phyloP scores from a whole-genome alignment of 2,329 filamentous ascomycete genomes.

The Cladosporium sp. region DNA sequence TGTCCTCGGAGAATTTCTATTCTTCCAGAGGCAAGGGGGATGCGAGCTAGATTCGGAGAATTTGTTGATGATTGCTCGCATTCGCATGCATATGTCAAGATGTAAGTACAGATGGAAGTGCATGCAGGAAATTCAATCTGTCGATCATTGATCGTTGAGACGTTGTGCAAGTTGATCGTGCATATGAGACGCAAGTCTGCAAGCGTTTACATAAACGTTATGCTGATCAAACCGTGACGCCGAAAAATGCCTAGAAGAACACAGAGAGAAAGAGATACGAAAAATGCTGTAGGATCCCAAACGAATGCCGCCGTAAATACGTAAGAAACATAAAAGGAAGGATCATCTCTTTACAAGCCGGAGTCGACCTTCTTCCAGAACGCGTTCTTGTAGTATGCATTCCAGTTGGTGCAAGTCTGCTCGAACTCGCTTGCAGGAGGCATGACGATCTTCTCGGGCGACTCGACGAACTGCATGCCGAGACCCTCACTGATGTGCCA shows the following conservation, averaged over 20 bases:
- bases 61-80: background rate
- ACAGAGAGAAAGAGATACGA: background rate
- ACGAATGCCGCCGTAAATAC: slow-evolving; percentile 1
- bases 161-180: background rate
- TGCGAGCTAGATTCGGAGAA: background rate
- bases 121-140: background rate
- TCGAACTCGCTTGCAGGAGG: slow-evolving; percentile 23
- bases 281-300: background rate
- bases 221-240: background rate
- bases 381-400: slow-evolving; percentile 21
- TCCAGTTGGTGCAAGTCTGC: slow-evolving; percentile 29
- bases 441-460: slow-evolving; percentile 23
- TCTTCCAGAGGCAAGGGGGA: background rate
- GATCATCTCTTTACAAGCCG: slow-evolving; percentile 23
- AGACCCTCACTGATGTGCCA: slow-evolving; percentile 33
- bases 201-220: background rate
- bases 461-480: slow-evolving; percentile 32
- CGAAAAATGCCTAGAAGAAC: background rate
- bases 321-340: background rate
- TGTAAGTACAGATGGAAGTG: background rate
- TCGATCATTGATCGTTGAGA: background rate
- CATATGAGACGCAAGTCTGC: background rate
- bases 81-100: background rate
- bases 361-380: slow-evolving; percentile 31
- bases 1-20: background rate